Conservation (phyloP, 192 early-diverging fungal species). For the Gonapodya prolifera region DNA sequence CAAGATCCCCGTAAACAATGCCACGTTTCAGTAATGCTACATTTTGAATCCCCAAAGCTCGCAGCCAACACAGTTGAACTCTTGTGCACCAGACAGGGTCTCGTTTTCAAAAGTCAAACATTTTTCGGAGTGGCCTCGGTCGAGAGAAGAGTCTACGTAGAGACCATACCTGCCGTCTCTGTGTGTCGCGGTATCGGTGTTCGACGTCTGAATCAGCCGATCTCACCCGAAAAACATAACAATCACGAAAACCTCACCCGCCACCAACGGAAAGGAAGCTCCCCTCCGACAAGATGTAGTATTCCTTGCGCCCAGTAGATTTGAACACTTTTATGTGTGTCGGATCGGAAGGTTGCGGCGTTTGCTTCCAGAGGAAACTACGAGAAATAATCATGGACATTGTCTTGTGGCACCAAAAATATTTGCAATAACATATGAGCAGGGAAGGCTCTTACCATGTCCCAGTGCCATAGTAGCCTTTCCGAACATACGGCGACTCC, state of each 20-base stretch:
- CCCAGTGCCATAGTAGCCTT: constrained; percentile 69
- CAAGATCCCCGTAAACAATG: too few species aligned
- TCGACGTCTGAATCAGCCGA: not conserved
- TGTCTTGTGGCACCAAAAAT: not conserved
- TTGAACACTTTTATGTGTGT: constrained; percentile 40
- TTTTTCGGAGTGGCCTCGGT: constrained; percentile 47
- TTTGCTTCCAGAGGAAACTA: constrained; percentile 60
- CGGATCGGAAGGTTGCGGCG: constrained; percentile 7
- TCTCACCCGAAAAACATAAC: not conserved
- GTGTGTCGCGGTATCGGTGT: not conserved
- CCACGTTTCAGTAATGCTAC: too few species aligned
- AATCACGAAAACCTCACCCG: constrained; percentile 28
- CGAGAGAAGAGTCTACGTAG: constrained; percentile 58
- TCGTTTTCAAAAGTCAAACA: constrained; percentile 71
- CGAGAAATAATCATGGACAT: not conserved
- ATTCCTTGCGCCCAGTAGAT: constrained; percentile 68
- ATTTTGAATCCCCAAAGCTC: constrained; percentile 32
- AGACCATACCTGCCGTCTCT: constrained; percentile 62
- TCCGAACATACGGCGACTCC: constrained; percentile 44
- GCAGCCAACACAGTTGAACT: constrained; percentile 22
- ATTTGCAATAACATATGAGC: not conserved
- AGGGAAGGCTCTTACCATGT: constrained; percentile 49
- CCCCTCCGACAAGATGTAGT: constrained; percentile 58
- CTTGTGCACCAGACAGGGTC: constrained; percentile 24
- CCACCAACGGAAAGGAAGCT: constrained; percentile 69